Percentiles rank a stretch among this genome's conserved stretches.
Evolutionary conservation across 176 grass and related monocot genomes (phyloP).

Genomic region (Tillandsia leiboldiana): DNA sequence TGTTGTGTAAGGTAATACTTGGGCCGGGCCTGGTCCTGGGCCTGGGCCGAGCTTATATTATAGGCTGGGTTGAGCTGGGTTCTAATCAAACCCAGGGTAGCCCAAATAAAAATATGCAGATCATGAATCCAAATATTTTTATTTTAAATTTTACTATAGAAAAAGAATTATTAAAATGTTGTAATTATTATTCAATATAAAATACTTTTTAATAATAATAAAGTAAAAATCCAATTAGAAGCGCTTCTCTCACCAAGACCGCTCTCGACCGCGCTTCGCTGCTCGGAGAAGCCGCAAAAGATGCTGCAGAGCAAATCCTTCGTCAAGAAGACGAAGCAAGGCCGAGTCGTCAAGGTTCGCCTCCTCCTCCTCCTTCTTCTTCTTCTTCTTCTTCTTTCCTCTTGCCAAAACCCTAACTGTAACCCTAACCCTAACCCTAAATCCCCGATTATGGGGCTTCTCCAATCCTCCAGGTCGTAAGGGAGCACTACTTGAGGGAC

Average conservation of each 20-base stretch:
- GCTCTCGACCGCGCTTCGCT: neutral
- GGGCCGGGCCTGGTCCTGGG: too few species aligned
- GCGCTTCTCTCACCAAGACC: neutral
- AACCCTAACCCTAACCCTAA: conserved; percentile 6
- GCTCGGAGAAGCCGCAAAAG: conserved; percentile 4
- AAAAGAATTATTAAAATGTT: too few species aligned
- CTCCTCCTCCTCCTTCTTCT: neutral
- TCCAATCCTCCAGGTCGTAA: conserved; percentile 41
- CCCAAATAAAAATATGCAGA: too few species aligned
- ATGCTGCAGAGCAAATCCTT: conserved; percentile 99
- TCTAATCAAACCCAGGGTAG: too few species aligned
- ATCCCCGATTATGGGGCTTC: neutral
- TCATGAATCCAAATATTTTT: too few species aligned
- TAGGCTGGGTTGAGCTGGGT: too few species aligned
- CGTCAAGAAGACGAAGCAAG: conserved; percentile 90
- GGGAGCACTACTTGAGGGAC: conserved; percentile 96
- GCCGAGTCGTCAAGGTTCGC: conserved; percentile 67
- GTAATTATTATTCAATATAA: too few species aligned
- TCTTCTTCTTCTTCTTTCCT: neutral
- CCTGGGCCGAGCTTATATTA: too few species aligned
- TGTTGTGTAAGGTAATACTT: too few species aligned
- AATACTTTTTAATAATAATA: too few species aligned
- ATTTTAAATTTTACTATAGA: too few species aligned
- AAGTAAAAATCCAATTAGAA: neutral
- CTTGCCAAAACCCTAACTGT: conserved; percentile 19